Evolutionary conservation across 2,329 filamentous ascomycete genomes (phyloP).

Genomic region (Emmonsiellopsis sp.): DNA sequence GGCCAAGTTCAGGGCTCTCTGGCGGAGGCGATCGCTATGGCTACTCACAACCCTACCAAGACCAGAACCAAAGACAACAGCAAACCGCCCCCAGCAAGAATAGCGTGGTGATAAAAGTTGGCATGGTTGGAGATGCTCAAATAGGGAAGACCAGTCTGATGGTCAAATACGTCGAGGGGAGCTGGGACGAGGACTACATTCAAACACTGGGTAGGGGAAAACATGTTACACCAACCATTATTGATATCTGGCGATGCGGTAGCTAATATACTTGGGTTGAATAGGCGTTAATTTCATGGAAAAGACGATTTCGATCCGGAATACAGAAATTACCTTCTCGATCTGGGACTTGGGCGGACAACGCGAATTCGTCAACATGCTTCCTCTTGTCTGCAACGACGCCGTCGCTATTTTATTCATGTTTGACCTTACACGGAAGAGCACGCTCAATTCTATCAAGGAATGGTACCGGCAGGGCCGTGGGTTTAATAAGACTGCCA

Average conservation of each 20-base stretch:
- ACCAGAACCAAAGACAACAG: conserved; percentile 31
- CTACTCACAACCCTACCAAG: conserved; percentile 41
- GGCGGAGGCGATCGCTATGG: conserved; percentile 36
- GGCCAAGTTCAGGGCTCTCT: conserved; percentile 45
- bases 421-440: conserved; percentile 97
- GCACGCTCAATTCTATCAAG: conserved; percentile 97
- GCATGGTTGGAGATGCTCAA: conserved; percentile 98
- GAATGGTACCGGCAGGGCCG: conserved; percentile 98
- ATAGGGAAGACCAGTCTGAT: conserved; percentile 98
- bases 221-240: not conserved
- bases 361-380: conserved; percentile 98
- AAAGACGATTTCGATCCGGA: conserved; percentile 98
- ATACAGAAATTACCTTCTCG: conserved; percentile 98
- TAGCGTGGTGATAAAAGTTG: conserved; percentile 95
- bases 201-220: conserved; percentile 67
- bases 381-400: conserved; percentile 98
- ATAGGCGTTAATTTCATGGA: conserved; percentile 99
- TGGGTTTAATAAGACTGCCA: conserved; percentile 99
- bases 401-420: conserved; percentile 98
- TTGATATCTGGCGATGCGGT: not conserved
- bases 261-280: conserved; percentile 4
- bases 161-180: conserved; percentile 99
- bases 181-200: conserved; percentile 99
- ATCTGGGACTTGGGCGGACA: conserved; percentile 99
- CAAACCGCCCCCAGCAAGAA: conserved; percentile 37